Evolutionary conservation across 208 protist species (phyloP), one percentile per base, ranked within the genome.

Genomic region (Leishmania guyanensis): DNA sequence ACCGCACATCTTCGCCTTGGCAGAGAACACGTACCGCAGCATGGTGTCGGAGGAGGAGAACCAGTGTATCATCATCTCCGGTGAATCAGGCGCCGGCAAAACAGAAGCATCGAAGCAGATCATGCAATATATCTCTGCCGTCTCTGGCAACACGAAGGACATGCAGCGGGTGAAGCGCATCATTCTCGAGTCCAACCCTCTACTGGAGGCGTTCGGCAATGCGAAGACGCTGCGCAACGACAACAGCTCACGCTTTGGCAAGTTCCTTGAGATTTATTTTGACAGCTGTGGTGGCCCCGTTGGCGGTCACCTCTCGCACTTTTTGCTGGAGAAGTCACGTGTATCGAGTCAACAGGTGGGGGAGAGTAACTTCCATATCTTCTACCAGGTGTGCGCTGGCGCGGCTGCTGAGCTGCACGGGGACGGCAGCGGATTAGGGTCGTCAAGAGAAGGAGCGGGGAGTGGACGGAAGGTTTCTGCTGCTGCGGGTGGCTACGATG

Each of bases 51-150:
- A 98, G 43, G 90, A 95, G 77, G 95, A 98, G 83, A 95, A 97
- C 79, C 98, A 99, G 83, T 99, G 98, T 81, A 94, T 99, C 64
- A 99, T 99, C 82, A 99, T 99, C 64, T 97, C 93, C 2, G 98
- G 98, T 43, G 98, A 99, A 88, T 98, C 93, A n/a, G 98, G 98
- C 43, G 98, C 98, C 16, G 98, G 98, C 60, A 99, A 99, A 88
- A 99, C 98, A 50, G 98, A 99, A 84, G 96, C 98, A 10, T 97
- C 95, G 26, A 99, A 99, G 87, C 90, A 98, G 69, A 98, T 99
- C 75, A 98, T 99, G 96, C 88, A 93, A 72, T 99, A 99, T 88
- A 93, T 99, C 82, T 94, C 97, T 10, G 91, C 91, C 54, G 94
- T 99, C 3, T 94, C 91, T 17, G 92, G 93, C 48, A 91, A 97